Base-by-base conservation (phyloP, 129 eudicot genomes). In the Flaveria robusta region DNA sequence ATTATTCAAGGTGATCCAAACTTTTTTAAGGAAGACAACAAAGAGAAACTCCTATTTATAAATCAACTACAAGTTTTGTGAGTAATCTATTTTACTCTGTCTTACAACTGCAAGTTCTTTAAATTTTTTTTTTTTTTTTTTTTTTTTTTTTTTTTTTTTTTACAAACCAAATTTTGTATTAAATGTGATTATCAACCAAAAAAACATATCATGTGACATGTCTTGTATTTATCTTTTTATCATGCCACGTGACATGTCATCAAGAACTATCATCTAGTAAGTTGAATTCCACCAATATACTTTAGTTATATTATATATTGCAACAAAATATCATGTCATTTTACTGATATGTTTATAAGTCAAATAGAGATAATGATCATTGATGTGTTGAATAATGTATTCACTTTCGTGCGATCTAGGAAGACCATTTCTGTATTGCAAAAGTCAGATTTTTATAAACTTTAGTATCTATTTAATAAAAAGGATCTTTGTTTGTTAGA, bases 401-500 rank as follows among this genome's bases (percentile, higher is more conserved):
- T 22, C 31, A 20, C 37, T 26, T 60, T 60, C 16, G 66, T 60
- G 39, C 16, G 39, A 60, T 60, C 66, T 60, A 24, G 37, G 39
- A 10, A 60, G 13, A 11, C 18, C 13, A 5, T 24, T 24, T 24
- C n/a, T 60, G 2, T 24, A 26, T 60, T 37, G 8, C 11, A 24
- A 60, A 60, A 24, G 37, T 23, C 65, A 26, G 9, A 22, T 60
- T 60, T 24, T 12, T 11, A 11, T 23, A 12, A 59, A 23, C 1
- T 23, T 59, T 59, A 52, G 59, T 52, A 20, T 60, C 2, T 60
- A 12, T 60, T 60, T 24, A 60, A 60, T 60, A 24, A 11, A 60
- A 60, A 60, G 41, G 41, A 60, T 60, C 66, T 60, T 60, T 60
- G 66, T 60, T 60, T 26, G 18, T 26, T 60, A 60, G 66, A 13